Evolutionary conservation across 768 basidiomycete genomes (phyloP).

Genomic region (Leccinum olivaceopallidum): DNA sequence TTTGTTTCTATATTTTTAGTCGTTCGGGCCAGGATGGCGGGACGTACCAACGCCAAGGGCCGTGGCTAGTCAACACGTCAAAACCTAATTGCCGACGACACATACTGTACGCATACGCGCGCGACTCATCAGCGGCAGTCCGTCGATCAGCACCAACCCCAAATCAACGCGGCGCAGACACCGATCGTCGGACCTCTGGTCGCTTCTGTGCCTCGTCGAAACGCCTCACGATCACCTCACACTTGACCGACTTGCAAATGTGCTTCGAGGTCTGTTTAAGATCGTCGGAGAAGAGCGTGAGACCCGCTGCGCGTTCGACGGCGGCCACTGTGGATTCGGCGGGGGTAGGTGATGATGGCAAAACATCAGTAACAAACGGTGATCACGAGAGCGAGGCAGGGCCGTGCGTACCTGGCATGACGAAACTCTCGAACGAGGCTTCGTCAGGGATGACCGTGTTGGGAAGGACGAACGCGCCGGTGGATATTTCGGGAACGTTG

Average conservation of each 20-base stretch:
- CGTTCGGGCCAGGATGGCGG: neutral
- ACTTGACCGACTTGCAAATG: constrained; percentile 87
- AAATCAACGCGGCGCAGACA: constrained; percentile 40
- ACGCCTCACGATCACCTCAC: constrained; percentile 81
- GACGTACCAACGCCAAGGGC: neutral
- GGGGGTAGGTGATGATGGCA: neutral
- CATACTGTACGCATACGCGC: neutral
- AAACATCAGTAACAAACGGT: neutral
- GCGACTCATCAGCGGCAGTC: neutral
- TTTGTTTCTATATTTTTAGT: neutral
- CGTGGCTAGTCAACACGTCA: neutral
- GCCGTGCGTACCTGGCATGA: constrained; percentile 63
- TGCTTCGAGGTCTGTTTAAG: constrained; percentile 77
- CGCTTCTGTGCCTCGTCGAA: constrained; percentile 91
- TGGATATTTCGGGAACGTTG: constrained; percentile 70
- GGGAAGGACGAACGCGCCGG: constrained; percentile 94
- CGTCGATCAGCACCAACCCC: neutral
- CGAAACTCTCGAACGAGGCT: constrained; percentile 75
- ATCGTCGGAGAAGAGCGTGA: constrained; percentile 81
- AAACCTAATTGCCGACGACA: neutral
- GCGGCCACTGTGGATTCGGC: constrained; percentile 61
- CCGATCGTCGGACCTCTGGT: constrained; percentile 49
- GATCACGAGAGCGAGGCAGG: neutral
- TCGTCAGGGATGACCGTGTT: constrained; percentile 92
- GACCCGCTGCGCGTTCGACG: constrained; percentile 88